Base-by-base conservation (phyloP, 176 grass and related monocot species). In the Musa schizocarpa region DNA sequence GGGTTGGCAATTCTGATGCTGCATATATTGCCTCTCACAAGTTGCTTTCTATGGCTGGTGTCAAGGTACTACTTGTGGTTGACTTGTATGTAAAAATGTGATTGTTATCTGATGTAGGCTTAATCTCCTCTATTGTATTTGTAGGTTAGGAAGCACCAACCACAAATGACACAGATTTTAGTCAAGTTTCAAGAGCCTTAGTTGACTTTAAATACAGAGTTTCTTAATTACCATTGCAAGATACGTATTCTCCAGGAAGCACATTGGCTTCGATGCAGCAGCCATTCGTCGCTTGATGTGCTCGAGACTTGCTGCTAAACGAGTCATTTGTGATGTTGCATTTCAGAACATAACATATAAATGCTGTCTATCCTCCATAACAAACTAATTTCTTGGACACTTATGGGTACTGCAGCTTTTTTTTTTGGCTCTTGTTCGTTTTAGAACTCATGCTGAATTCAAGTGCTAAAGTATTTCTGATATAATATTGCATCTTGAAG, bases 91-190 rank as follows among this genome's bases (percentile, higher is more conserved):
- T 55, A 16, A 26, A 74, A 7, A 17, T 70, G 13, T 29, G 12
- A 16, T 57, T 27, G 52, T 57, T 25, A 8, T 9, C 8, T 57
- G 7, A 27, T 19, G 13, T 13, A 11, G 12, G 54, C 25, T 26
- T 43, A 51, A 71, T 71, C 13, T 23, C 74, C 69, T 80, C 68
- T 61, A 77, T 71, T 54, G 24, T 24, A 24, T 24, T 24, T 24
- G 54, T 81, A 98, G 95, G 84, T 91, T 26, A 89, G 90, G 67
- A 99, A 85, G 74, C 95, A 99, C 81, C 90, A 89, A 75, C 95
- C 95, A 1, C 67, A 89, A 53, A 99, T 99, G 95, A 43, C 81
- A 17, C 80, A 87, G 53, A 91, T 99, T 84, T 86, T 81, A 66
- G 85, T 99, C 78, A 88, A 89, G 69, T 99, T 99, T 81, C 84